Conservation (phyloP, 176 grass and related monocot species). For the Ensete glaucum region DNA sequence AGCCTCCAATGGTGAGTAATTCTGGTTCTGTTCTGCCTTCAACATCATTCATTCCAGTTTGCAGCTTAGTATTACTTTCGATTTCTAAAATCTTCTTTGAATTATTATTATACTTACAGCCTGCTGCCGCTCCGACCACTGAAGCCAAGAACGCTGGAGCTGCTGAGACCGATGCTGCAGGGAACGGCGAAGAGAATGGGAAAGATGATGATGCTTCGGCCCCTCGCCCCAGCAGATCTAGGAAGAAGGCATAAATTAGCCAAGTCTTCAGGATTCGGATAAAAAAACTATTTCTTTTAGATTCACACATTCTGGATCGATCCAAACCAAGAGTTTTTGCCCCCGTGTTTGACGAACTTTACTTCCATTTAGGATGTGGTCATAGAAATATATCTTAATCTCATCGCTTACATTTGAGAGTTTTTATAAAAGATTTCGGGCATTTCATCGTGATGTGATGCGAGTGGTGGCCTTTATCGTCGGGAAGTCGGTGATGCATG, state of each 20-base stretch:
- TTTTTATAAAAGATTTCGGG: too few species aligned
- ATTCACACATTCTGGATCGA: too few species aligned
- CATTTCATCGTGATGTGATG: too few species aligned
- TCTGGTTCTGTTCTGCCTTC: neutral
- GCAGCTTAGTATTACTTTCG: neutral
- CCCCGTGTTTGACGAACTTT: too few species aligned
- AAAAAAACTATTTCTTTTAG: neutral
- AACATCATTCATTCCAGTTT: too few species aligned
- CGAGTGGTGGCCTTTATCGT: too few species aligned
- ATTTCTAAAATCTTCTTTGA: neutral
- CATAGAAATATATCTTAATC: too few species aligned
- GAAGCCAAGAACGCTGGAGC: conserved; percentile 16
- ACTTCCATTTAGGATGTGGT: too few species aligned
- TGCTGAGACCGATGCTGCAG: conserved; percentile 22
- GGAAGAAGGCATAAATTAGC: conserved; percentile 40
- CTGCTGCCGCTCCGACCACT: conserved; percentile 24
- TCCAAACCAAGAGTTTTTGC: too few species aligned
- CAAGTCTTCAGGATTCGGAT: neutral
- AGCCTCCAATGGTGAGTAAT: conserved; percentile 39
- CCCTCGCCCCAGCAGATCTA: conserved; percentile 40
- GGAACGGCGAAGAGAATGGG: conserved; percentile 34
- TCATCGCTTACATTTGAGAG: too few species aligned
- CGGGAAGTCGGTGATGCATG: too few species aligned
- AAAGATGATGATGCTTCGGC: conserved; percentile 32
- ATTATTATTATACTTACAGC: conserved; percentile 18